Base-by-base conservation (phyloP, 1,284 basidiomycete genomes). In the Cutaneotrichosporon sp. region DNA sequence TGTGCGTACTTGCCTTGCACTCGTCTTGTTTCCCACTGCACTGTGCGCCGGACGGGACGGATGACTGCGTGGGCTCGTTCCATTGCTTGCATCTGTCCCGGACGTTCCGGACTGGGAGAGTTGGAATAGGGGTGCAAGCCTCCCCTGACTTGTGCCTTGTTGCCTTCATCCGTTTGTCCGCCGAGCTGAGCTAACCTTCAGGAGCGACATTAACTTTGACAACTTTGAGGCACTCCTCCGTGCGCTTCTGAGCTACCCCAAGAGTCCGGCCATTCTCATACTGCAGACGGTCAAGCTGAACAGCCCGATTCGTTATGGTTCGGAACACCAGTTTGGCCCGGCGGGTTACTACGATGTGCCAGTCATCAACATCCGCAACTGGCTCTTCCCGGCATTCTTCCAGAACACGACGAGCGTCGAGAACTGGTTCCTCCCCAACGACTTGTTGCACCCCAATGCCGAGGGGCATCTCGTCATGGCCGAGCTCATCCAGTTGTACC, bases 141-240 rank as follows among this genome's bases (percentile, higher is more conserved):
- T 26, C 42, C 2, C 5, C 1, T 16, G 7, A 46, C 16, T 7
- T 46, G 42, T 47, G 46, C 34, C 34, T 36, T 36, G 11, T 18
- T 42, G 40, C 40, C 14, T 18, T 9, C 2, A 13, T 16, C 14
- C 40, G 1, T 5, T 42, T 13, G 6, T 42, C 8, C 5, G 5
- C 18, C 7, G 4, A 6, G 49, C 21, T 21, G 4, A 11, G 30
- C 21, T 51, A 51, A 51, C 13, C 21, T 13, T 14, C 32, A 58
- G 57, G 57, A 46, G 26, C 57, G 30, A 49, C 10, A 21, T 32
- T n/a, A 34, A 46, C n/a, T 58, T 50, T 26, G 31, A 22, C 46
- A 58, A 58, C 57, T 58, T 58, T n/a, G 57, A 58, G 47, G 42
- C 57, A 8, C 57, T 58, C 13, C 57, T 58, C 7, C 57, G 57